A percentile compares a stretch with the other conserved stretches of the same genome.
These are phyloP conservation scores for Debaryomycetaceae sp. DNA, from an alignment of 1,139 yeast genomes.

Conservation along the genomic window DNA sequence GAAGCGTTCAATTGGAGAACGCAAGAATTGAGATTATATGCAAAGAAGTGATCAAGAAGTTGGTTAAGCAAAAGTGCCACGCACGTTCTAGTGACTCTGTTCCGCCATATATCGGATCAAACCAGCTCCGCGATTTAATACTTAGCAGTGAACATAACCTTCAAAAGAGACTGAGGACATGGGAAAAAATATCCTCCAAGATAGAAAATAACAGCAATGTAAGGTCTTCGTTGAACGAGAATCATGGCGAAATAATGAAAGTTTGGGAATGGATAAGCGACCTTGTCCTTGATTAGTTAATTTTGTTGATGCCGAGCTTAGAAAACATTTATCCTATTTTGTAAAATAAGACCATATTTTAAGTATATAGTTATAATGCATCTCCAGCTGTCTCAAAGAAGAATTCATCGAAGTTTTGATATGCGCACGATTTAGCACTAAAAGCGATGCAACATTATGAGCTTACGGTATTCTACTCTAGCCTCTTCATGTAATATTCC, in stretches of 20 bases:
- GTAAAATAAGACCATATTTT: slow-evolving; percentile 1
- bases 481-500: no score
- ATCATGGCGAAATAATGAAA: slow-evolving; percentile 82
- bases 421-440: no score
- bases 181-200: slow-evolving; percentile 59
- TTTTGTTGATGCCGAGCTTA: no score
- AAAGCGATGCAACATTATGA: no score
- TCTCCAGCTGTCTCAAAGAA: background rate
- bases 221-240: slow-evolving; percentile 57
- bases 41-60: slow-evolving; percentile 43
- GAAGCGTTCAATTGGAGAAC: slow-evolving; percentile 27
- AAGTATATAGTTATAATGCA: slow-evolving; percentile 1
- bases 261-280: slow-evolving; percentile 88
- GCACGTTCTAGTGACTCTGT: slow-evolving; percentile 23
- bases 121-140: slow-evolving; percentile 73
- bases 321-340: background rate
- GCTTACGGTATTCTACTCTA: no score
- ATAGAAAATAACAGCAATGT: slow-evolving; percentile 70
- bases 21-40: slow-evolving; percentile 33
- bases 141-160: slow-evolving; percentile 45
- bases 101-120: slow-evolving; percentile 58
- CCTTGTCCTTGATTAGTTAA: slow-evolving; percentile 10
- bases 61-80: slow-evolving; percentile 36
- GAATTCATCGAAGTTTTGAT: background rate
- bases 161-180: slow-evolving; percentile 46